phyloP scores from a whole-genome alignment of 352 stramenopile genomes.

The Phytophthora ohioensis region DNA sequence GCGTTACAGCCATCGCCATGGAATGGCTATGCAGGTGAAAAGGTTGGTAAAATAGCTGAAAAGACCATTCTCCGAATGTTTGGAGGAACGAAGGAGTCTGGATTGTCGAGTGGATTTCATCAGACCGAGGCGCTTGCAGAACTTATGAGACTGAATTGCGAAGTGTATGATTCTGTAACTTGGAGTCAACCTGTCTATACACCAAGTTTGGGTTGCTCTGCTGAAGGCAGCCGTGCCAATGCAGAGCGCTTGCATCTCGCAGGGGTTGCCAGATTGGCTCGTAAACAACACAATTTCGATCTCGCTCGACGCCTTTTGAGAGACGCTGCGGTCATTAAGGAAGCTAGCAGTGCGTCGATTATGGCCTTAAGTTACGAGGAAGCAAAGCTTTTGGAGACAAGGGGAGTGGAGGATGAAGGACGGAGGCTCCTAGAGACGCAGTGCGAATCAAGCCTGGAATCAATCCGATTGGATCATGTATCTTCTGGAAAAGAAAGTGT shows the following conservation, averaged over 20 bases:
- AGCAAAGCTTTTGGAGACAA: constrained; percentile 45
- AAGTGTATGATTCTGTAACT: constrained; percentile 43
- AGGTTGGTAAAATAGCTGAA: constrained; percentile 48
- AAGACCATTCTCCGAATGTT: constrained; percentile 34
- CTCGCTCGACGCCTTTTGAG: constrained; percentile 47
- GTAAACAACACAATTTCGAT: constrained; percentile 64
- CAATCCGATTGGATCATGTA: constrained; percentile 9
- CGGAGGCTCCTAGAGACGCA: constrained; percentile 38
- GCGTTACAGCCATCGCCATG: constrained; percentile 43
- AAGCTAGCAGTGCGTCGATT: not conserved
- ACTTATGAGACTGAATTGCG: constrained; percentile 33
- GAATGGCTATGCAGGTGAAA: constrained; percentile 49
- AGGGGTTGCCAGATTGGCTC: constrained; percentile 52
- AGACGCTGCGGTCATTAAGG: constrained; percentile 28
- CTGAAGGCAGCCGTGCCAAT: constrained; percentile 3
- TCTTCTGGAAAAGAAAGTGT: constrained; percentile 9
- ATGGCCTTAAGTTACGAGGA: constrained; percentile 48
- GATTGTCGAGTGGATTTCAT: not conserved
- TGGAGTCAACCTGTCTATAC: constrained; percentile 46
- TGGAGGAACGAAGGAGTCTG: not conserved
- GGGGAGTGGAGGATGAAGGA: constrained; percentile 44
- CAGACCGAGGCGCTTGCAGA: not conserved
- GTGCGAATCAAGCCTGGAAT: constrained; percentile 31
- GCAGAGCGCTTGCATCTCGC: constrained; percentile 37
- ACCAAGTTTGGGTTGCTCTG: not conserved